Base-by-base conservation (phyloP, 495 filamentous ascomycete species). In the Evernia prunastri region DNA sequence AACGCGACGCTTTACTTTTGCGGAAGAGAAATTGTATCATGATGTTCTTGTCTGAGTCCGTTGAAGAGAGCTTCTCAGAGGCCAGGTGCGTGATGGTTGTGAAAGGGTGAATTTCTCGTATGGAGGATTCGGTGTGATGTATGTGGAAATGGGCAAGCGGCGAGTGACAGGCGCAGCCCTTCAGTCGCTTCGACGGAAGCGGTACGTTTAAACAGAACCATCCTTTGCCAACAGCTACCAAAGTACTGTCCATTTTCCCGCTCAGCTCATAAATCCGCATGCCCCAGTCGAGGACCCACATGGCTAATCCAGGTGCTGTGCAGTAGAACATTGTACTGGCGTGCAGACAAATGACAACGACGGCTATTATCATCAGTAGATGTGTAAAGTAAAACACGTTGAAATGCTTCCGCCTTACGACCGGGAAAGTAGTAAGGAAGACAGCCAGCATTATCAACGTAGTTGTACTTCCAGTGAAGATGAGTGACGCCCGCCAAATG, bases 251-350 rank as follows among this genome's bases (percentile, higher is more conserved):
- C 33, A 73, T 51, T n/a, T 63, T 58, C 36, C 58, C 58, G 33
- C 64, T 65, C 29, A 75, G 59, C 65, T 75, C 73, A 36, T 69
- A 68, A 0, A 75, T 27, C 7, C 73, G 68, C 72, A 75, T 75
- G 17, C 58, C 49, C 73, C 72, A 73, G 37, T 75, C 73, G 11
- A 73, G 59, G 4, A 68, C 17, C 72, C 70, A 75, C 72, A 75
- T 71, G 20, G 64, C 66, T 17, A 75, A 39, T 3, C 73, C 73
- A 3, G 72, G 73, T 36, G 70, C 64, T 20, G 66, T 71, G 59
- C 72, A 73, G 56, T 75, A 75, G 33, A 75, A 71, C 72, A 75
- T 71, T 13, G 72, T 75, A 27, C 72, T 75, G 7, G 73, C 72
- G 45, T 75, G 73, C 8, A 75, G 65, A 56, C 73, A 75, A 39